phyloP scores from a whole-genome alignment of 495 filamentous ascomycete genomes.

The Aspergillus homomorphus region DNA sequence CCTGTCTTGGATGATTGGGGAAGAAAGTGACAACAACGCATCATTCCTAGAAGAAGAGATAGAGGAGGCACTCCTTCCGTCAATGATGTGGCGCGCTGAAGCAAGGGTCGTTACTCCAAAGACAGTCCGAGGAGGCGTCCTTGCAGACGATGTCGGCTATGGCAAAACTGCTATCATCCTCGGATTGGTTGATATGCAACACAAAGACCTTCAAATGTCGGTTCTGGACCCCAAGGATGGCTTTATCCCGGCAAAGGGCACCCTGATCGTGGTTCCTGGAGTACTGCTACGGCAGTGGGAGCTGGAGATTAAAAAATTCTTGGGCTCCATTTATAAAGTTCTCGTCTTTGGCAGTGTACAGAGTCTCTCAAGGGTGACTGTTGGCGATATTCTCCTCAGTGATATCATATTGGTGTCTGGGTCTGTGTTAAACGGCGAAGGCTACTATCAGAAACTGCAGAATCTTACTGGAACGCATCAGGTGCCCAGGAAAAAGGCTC shows the following conservation, averaged over 20 bases:
- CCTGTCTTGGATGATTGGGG: conserved; percentile 62
- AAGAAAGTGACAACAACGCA: conserved; percentile 47
- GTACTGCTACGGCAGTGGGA: conserved; percentile 68
- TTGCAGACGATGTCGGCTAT: conserved; percentile 76
- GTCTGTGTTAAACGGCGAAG: conserved; percentile 39
- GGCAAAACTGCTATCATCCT: conserved; percentile 79
- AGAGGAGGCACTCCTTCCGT: conserved; percentile 60
- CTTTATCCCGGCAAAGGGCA: conserved; percentile 57
- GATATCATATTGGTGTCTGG: conserved; percentile 57
- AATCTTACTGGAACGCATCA: conserved; percentile 50
- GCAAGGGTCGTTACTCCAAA: conserved; percentile 45
- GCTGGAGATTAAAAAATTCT: conserved; percentile 58
- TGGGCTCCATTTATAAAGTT: conserved; percentile 38
- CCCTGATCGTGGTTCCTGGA: conserved; percentile 63
- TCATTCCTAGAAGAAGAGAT: conserved; percentile 63
- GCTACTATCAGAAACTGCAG: conserved; percentile 51
- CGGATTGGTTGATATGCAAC: conserved; percentile 56
- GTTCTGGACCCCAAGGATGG: conserved; percentile 18
- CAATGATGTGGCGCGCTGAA: conserved; percentile 61
- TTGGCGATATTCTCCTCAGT: conserved; percentile 45
- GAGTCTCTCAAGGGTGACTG: conserved; percentile 29
- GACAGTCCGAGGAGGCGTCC: conserved; percentile 60
- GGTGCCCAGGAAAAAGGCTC: conserved; percentile 36
- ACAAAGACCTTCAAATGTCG: conserved; percentile 11
- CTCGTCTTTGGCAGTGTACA: conserved; percentile 34